Evolutionary conservation across 176 grass and related monocot species (phyloP), one percentile per base, ranked within the genome.

Genomic region (Ensete glaucum): DNA sequence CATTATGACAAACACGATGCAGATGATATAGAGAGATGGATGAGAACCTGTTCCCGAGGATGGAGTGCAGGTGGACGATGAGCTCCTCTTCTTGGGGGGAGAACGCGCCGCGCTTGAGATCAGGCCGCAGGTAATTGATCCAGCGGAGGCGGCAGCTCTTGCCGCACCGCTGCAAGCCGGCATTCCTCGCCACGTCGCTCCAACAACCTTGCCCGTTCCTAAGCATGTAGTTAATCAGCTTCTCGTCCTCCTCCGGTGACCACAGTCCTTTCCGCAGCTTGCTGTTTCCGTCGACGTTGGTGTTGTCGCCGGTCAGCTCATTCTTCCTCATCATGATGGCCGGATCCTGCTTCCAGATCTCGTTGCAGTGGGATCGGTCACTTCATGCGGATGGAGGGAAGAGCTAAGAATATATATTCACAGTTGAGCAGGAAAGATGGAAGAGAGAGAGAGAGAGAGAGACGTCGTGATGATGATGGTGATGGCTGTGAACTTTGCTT

Each of bases 91-190:
- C 96, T 62, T 99, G 88, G 29, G 86, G 85, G 50, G 96, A 99
- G 88, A 99, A 99, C 67, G 96, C 86, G 19, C 96, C 96, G 15
- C 91, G 91, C 85, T 89, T 99, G 85, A 99, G 96, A 86, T 99
- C 96, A 0, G 96, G 96, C 7, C 96, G 76, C 62, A 99, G 81
- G 80, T 99, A 99, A 78, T 99, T 99, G 88, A 99, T 99, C 96
- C 96, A 99, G 20, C 96, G 88, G 82, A 99, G 96, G 19, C 96
- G 88, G 77, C 96, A 99, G 85, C 96, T 99, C 86, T 99, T 99
- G 78, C 96, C 96, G 78, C 91, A 95, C 2, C 96, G 79, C 80
- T 91, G 96, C 79, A 99, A 64, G 1, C 96, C 96, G 34, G 96
- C 96, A 85, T 95, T 99, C 64, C 86, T 82, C 2, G 96, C 96